Evolutionary conservation across 2,329 filamentous ascomycete genomes (phyloP), one percentile per base, ranked within the genome.

Genomic region (Colletotrichum siamense): DNA sequence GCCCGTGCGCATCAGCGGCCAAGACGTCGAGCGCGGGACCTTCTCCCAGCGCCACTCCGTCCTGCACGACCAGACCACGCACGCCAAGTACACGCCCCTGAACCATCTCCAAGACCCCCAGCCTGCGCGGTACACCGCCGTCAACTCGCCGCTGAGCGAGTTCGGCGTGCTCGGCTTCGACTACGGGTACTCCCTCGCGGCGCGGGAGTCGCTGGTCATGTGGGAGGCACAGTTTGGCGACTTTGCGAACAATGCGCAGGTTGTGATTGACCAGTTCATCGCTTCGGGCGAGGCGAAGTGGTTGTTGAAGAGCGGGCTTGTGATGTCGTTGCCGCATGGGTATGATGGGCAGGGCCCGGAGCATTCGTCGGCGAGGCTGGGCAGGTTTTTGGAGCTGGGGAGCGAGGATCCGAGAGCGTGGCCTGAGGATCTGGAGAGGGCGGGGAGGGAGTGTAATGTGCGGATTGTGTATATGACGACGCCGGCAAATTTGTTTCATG

Each of bases 221-320:
- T 99, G 97, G 97, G 97, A 99, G 88, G 97, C 97, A 49, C 97
- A 99, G 87, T 99, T 99, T 83, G 97, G 97, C 90, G 97, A 99
- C 87, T 99, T 99, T 82, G 97, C 96, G 90, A 99, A 99, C 91
- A 99, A 98, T 82, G 96, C 97, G 59, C 97, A 99, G 88, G 98
- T 95, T 85, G 97, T 99, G 86, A 98, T 99, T 83, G 97, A 99
- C 86, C 97, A 99, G 87, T 99, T 99, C 87, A 94, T 99, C 80
- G 96, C 97, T 62, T 98, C 97, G 77, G 97, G 96, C 83, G 97
- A 99, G 88, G 93, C 95, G 79, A 99, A 99, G 89, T 99, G 97
- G 97, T 94, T 99, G 87, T 97, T 99, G 89, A 94, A 97, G 86
- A 98, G 96, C 69, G 97, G 97, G 82, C 92, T 99, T 61, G 95